A percentile compares a stretch with the other conserved stretches of the same genome.
Evolutionary conservation across 2,329 filamentous ascomycete species (phyloP).

Genomic region (Ceratocystis destructans): DNA sequence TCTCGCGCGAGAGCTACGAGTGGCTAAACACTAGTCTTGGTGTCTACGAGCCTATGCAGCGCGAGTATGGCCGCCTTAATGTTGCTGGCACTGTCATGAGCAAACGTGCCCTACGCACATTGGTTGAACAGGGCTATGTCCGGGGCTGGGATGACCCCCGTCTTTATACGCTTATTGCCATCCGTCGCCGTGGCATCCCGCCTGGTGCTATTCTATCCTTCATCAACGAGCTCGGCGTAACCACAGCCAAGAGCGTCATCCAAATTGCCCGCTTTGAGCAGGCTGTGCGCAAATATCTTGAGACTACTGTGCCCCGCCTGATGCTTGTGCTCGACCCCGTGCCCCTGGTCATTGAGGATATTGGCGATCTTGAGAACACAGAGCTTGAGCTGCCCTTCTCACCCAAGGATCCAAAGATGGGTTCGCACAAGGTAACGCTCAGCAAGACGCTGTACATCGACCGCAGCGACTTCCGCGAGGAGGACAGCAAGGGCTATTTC

Average conservation of each 20-base stretch:
- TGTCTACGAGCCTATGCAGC: constrained; percentile 85
- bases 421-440: constrained; percentile 46
- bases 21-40: constrained; percentile 71
- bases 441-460: constrained; percentile 78
- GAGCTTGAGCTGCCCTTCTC: constrained; percentile 66
- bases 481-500: constrained; percentile 64
- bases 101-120: constrained; percentile 68
- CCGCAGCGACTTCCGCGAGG: constrained; percentile 62
- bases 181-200: constrained; percentile 73
- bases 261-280: constrained; percentile 74
- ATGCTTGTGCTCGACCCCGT: constrained; percentile 84
- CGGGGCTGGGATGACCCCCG: constrained; percentile 85
- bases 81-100: constrained; percentile 74
- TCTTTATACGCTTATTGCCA: constrained; percentile 72
- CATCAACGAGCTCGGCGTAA: constrained; percentile 81
- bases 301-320: constrained; percentile 72
- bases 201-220: constrained; percentile 82
- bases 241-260: constrained; percentile 66
- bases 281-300: constrained; percentile 71
- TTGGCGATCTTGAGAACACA: constrained; percentile 47
- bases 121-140: constrained; percentile 67
- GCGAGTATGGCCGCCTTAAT: constrained; percentile 57
- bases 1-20: constrained; percentile 76
- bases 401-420: constrained; percentile 60
- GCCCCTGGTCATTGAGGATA: constrained; percentile 66